Percentiles rank a stretch among this genome's conserved stretches.
These are phyloP conservation scores for Leucaena leucocephala DNA, from an alignment of 306 rosid species.

Conservation along the genomic window DNA sequence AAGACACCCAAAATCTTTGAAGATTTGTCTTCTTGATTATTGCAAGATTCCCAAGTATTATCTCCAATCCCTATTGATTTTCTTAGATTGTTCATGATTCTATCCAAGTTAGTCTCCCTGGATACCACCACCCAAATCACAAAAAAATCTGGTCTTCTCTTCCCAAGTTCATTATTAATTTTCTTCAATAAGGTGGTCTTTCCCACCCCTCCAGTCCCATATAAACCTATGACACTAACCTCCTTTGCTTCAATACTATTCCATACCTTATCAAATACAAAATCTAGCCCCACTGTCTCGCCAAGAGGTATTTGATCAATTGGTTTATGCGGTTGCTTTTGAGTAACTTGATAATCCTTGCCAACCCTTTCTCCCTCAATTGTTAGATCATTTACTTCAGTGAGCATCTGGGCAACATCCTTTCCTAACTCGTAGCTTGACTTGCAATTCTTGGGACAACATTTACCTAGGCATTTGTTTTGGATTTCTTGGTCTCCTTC, in stretches of 20 bases:
- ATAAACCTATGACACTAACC: slow-evolving; percentile 34
- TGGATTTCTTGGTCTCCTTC: background rate
- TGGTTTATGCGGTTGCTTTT: too few species aligned
- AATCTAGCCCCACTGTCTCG: slow-evolving; percentile 27
- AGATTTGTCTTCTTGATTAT: background rate
- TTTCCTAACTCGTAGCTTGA: slow-evolving; percentile 29
- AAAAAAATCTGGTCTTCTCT: background rate
- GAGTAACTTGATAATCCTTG: background rate
- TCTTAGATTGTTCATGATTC: background rate
- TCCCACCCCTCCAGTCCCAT: slow-evolving; percentile 40
- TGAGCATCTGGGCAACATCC: background rate
- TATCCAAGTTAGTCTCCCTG: background rate
- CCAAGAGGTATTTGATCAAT: slow-evolving; percentile 6
- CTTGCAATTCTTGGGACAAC: slow-evolving; percentile 9
- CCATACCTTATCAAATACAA: slow-evolving; percentile 18
- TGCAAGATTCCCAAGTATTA: background rate
- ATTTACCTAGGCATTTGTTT: slow-evolving; percentile 11
- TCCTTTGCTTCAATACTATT: slow-evolving; percentile 18
- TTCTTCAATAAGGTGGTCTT: slow-evolving; percentile 33
- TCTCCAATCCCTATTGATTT: background rate
- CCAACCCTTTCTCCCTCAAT: fast-evolving
- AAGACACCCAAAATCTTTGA: background rate
- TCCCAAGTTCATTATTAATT: slow-evolving; percentile 21
- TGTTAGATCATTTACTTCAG: background rate
- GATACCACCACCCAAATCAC: slow-evolving; percentile 4